Percentiles rank a stretch among this genome's conserved stretches.
Evolutionary conservation across 306 rosid genomes (phyloP).

Genomic region (Rosa chinensis): DNA sequence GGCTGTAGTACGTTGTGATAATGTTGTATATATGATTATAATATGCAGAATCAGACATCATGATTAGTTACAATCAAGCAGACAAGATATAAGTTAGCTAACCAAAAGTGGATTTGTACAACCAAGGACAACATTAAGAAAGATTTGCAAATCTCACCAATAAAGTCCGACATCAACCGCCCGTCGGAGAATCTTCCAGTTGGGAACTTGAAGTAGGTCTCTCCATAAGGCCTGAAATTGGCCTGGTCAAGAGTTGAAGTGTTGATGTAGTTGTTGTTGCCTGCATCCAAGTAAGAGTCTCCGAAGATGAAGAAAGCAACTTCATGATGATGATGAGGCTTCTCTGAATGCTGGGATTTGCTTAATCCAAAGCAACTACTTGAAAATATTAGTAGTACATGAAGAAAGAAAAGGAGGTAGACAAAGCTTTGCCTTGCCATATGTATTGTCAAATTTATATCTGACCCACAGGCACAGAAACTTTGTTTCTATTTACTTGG

Average conservation of each 20-base stretch:
- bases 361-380: conserved; percentile 23
- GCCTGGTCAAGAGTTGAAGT: conserved; percentile 86
- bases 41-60: neutral
- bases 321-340: conserved; percentile 7
- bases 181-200: conserved; percentile 96
- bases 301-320: conserved; percentile 73
- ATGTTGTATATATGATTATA: neutral
- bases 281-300: conserved; percentile 85
- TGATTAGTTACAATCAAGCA: conserved; percentile 9
- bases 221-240: conserved; percentile 91
- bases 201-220: conserved; percentile 68
- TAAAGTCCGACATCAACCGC: conserved; percentile 74
- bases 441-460: neutral
- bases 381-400: conserved; percentile 5
- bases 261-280: conserved; percentile 95
- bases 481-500: conserved; percentile 20
- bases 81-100: conserved; percentile 31
- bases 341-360: conserved; percentile 15
- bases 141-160: conserved; percentile 52
- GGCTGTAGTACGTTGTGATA: conserved; percentile 37
- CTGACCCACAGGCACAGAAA: neutral
- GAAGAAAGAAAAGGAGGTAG: conserved; percentile 29
- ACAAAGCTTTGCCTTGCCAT: conserved; percentile 32
- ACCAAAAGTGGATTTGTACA: conserved; percentile 34
- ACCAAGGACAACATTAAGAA: conserved; percentile 18